Conservation (phyloP, 1,139 yeast genomes). For the Debaryomyces psychrophilus region DNA sequence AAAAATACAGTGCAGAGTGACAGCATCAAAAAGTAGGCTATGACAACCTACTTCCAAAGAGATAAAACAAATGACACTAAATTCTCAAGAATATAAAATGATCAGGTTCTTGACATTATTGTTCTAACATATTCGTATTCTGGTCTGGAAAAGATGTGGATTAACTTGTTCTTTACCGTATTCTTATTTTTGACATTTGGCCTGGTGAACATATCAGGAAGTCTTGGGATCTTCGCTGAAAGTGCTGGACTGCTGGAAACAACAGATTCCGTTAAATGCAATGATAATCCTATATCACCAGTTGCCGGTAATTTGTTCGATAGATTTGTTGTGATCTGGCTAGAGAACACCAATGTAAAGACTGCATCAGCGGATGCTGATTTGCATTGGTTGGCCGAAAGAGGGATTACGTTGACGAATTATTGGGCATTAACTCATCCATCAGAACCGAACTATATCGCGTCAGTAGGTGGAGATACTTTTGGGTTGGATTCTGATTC, state of each 20-base stretch:
- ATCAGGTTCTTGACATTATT: too few species aligned
- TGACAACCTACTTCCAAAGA: too few species aligned
- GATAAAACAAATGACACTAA: too few species aligned
- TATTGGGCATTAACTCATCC: constrained; percentile 55
- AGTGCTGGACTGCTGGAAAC: background rate
- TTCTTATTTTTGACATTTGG: too few species aligned
- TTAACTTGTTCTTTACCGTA: too few species aligned
- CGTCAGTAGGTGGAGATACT: constrained; percentile 51
- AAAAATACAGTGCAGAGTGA: too few species aligned
- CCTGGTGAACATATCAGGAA: too few species aligned
- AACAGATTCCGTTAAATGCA: constrained; percentile 27
- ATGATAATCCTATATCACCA: constrained; percentile 27
- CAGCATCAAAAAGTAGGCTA: too few species aligned
- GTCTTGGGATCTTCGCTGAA: too few species aligned
- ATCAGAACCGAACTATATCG: constrained; percentile 54
- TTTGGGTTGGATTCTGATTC: constrained; percentile 47
- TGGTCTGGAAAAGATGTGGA: too few species aligned
- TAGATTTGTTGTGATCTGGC: constrained; percentile 47
- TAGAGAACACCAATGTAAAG: constrained; percentile 53
- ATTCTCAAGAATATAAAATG: too few species aligned
- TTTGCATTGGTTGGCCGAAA: constrained; percentile 38
- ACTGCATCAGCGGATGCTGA: constrained; percentile 27
- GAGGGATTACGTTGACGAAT: constrained; percentile 48
- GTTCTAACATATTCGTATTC: too few species aligned
- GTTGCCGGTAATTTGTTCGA: constrained; percentile 46